Base-by-base conservation (phyloP, 805 yeast genomes). In the Saccharomycopsis schoenii region DNA sequence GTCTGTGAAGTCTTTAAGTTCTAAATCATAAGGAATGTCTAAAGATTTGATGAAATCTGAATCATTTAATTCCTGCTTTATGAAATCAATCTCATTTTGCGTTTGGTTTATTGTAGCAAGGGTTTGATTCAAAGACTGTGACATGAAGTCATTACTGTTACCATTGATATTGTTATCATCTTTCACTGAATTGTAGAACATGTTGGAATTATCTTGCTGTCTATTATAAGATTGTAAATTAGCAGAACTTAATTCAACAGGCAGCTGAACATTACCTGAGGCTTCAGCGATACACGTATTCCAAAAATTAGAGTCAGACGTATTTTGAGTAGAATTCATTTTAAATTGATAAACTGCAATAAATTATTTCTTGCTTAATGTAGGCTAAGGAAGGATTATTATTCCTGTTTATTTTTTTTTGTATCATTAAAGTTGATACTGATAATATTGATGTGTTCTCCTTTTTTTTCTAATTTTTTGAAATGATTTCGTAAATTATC, bases 231-330 rank as follows among this genome's bases (percentile, higher is more conserved):
- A 59, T 36, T 61, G 62, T 6, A 61, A 36, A 47, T 61, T 61
- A 4, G 56, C 62, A n/a, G 60, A 56, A 34, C 64, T 61, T 14
- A 61, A 58, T 41, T 61, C 64, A 25, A 47, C 19, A 24, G 52
- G 52, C 15, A 6, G 9, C 25, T 36, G 39, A 21, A n/a, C 17
- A 17, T 25, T 25, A 21, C 29, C 34, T 21, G 52, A 15, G 34
- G 21, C 21, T 24, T 47, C 52, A 15, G 52, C 10, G 25, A 24
- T 25, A 25, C 21, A 47, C 34, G 21, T 47, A 47, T 24, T 15
- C 52, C 52, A 47, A 24, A 21, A 12, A 25, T 47, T 47, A 34
- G 52, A 10, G 34, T 47, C 52, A 12, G 24, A 25, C 10, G 21
- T 24, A 47, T 17, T 12, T 47, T 47, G 52, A 6, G 24, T n/a